These are phyloP conservation scores for Cymbopogon flexuosus DNA, from an alignment of 202 grass and related monocot species.

Conservation along the genomic window DNA sequence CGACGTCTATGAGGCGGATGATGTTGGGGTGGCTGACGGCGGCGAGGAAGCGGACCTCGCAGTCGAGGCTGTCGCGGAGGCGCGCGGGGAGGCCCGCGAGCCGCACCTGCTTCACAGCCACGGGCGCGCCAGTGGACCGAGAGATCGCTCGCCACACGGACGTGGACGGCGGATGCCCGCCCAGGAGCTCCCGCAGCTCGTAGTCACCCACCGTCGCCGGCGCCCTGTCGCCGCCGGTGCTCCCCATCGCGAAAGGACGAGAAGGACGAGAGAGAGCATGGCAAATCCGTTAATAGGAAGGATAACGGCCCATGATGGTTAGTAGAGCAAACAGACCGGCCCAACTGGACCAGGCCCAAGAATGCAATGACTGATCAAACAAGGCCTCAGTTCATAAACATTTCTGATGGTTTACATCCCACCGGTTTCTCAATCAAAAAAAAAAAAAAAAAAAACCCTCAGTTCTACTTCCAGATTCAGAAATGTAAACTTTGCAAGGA, in stretches of 20 bases:
- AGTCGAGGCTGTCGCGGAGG: constrained; percentile 53
- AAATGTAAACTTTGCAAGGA: not conserved
- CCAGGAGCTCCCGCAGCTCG: constrained; percentile 43
- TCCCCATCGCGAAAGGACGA: constrained; percentile 26
- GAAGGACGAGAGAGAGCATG: not conserved
- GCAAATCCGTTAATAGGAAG: not conserved
- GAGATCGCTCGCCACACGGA: constrained; percentile 37
- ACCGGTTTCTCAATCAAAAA: no score
- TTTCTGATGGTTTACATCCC: no score
- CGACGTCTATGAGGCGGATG: constrained; percentile 49
- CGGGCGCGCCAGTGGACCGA: not conserved
- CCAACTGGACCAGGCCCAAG: not conserved
- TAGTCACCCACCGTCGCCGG: constrained; percentile 27
- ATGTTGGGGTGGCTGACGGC: constrained; percentile 59
- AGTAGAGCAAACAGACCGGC: not conserved
- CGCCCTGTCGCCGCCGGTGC: not conserved
- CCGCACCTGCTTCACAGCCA: constrained; percentile 58
- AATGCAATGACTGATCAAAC: not conserved
- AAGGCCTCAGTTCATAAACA: not conserved
- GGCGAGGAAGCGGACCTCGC: constrained; percentile 54
- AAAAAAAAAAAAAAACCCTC: no score
- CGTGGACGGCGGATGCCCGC: constrained; percentile 22
- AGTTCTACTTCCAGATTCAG: not conserved
- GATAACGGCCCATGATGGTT: not conserved
- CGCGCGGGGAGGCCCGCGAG: constrained; percentile 37